Conservation (phyloP, 2,329 filamentous ascomycete species). For the Penicillium capsulatum region DNA sequence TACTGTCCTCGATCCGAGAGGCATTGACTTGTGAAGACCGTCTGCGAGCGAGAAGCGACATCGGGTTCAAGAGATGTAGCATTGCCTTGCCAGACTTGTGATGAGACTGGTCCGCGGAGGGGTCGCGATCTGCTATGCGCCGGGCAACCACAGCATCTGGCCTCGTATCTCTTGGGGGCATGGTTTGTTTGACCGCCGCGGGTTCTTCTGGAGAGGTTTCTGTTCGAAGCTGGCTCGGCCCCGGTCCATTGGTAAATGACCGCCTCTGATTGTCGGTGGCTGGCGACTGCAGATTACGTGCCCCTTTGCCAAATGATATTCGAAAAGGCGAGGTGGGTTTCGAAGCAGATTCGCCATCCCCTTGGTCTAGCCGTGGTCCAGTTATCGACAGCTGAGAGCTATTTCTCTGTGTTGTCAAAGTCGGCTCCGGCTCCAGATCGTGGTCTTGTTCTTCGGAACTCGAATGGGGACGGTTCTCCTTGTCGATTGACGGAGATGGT, state of each 20-base stretch:
- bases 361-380: constrained; percentile 20
- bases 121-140: constrained; percentile 28
- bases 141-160: constrained; percentile 21
- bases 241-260: constrained; percentile 24
- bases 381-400: constrained; percentile 26
- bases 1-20: constrained; percentile 48
- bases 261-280: constrained; percentile 27
- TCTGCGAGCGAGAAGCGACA: constrained; percentile 56
- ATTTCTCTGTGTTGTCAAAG: constrained; percentile 24
- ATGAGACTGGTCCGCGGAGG: constrained; percentile 24
- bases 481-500: constrained; percentile 26
- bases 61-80: constrained; percentile 57
- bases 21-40: constrained; percentile 52
- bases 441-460: constrained; percentile 28
- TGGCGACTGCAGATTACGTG: constrained; percentile 21
- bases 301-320: constrained; percentile 33
- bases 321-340: constrained; percentile 37
- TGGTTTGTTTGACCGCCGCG: constrained; percentile 20
- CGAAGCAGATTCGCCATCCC: constrained; percentile 25
- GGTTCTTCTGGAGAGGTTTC: constrained; percentile 29
- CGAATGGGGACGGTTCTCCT: constrained; percentile 28
- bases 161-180: constrained; percentile 26
- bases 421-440: constrained; percentile 18
- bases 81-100: constrained; percentile 46
- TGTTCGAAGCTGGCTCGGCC: constrained; percentile 26